Evolutionary conservation across 495 filamentous ascomycete genomes (phyloP), one percentile per base, ranked within the genome.

Genomic region (Hypoxylon lenormandii): DNA sequence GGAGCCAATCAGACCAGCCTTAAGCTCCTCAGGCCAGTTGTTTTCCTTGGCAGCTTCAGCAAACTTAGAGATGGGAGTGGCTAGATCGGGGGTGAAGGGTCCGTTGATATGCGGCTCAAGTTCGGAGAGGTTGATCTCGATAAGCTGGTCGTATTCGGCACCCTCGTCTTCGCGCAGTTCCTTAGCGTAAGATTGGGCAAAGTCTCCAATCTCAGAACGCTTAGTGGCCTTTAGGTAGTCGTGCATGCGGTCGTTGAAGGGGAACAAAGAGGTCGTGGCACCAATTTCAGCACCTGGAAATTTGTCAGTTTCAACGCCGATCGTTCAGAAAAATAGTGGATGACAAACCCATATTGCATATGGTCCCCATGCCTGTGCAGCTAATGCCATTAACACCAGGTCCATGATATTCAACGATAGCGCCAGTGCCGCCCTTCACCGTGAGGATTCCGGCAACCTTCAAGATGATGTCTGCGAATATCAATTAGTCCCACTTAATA

Each of bases 41-140:
- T 98, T 97, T 71, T 86, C 83, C 86, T 94, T 91, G 66, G 94
- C 95, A 72, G 95, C 92, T 78, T 94, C 89, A 80, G 92, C 92
- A 83, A 97, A 98, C 84, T 97, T 91, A 80, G 93, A 96, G 82
- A 98, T 93, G 16, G 95, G 95, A 42, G 95, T 98, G 46, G 94
- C 93, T 80, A 98, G 89, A 89, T 98, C 95, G 63, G 95, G 95
- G n/a, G 95, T 98, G 88, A 98, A 98, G 56, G 95, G 95, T 72
- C 95, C 95, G 84, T 98, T 98, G 84, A 98, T 92, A 80, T 98
- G 92, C 37, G 95, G 95, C 86, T 98, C 95, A 46, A 98, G 90
- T 81, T 95, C 90, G 53, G 85, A 89, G 37, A 98, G 88, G 84
- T 98, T 94, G 82, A 98, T 89, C 83, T 97, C 94, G 72, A 98